Evolutionary conservation across 257 asterid genomes (phyloP).

Genomic region (Catharanthus roseus): DNA sequence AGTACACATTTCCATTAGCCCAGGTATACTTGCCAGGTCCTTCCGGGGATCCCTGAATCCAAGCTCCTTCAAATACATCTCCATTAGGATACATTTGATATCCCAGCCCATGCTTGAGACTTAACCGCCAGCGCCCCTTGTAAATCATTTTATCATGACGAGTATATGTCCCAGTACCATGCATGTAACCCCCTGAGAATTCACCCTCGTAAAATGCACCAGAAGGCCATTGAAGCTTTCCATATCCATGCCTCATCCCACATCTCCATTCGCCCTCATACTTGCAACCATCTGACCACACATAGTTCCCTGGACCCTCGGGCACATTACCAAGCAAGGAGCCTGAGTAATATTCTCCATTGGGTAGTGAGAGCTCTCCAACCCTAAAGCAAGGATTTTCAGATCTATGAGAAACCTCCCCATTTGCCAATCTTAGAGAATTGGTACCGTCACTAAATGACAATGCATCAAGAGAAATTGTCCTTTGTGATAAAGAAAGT

Average conservation of each 20-base stretch:
- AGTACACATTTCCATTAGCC: constrained; percentile 75
- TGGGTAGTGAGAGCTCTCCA: constrained; percentile 43
- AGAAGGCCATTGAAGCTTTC: constrained; percentile 69
- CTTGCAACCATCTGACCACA: constrained; percentile 85
- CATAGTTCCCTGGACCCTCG: constrained; percentile 69
- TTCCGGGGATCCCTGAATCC: constrained; percentile 91
- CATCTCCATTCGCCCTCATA: constrained; percentile 91
- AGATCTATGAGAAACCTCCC: constrained; percentile 46
- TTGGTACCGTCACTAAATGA: constrained; percentile 31
- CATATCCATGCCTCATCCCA: constrained; percentile 88
- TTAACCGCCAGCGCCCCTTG: constrained; percentile 83
- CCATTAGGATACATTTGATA: constrained; percentile 71
- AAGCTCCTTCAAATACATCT: constrained; percentile 80
- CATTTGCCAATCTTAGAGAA: constrained; percentile 30
- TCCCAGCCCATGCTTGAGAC: constrained; percentile 89
- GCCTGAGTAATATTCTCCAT: constrained; percentile 63
- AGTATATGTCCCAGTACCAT: constrained; percentile 66
- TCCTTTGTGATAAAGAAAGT: constrained; percentile 51
- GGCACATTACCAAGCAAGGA: constrained; percentile 62
- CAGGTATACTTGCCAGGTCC: constrained; percentile 94
- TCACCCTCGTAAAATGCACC: constrained; percentile 90
- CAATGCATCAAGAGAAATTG: constrained; percentile 45
- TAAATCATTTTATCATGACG: constrained; percentile 43
- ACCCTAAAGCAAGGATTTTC: constrained; percentile 42
- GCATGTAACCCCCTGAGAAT: constrained; percentile 80